Percentiles rank a stretch among this genome's conserved stretches.
phyloP scores from a whole-genome alignment of 768 basidiomycete genomes.

The Clitopilus passeckerianus region DNA sequence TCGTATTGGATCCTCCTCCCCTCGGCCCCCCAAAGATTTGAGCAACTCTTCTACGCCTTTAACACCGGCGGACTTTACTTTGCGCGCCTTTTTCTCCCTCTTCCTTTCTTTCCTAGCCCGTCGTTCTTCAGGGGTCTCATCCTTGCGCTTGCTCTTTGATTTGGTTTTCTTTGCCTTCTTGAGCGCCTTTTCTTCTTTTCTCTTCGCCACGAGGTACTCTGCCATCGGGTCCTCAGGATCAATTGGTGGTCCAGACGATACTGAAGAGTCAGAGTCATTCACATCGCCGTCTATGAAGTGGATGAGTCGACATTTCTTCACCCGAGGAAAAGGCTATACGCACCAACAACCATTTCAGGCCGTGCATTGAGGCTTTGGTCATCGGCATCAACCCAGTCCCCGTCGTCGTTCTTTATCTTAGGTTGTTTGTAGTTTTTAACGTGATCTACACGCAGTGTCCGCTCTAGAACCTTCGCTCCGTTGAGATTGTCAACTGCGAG shows the following conservation, averaged over 20 bases:
- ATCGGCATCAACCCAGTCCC: conserved; percentile 83
- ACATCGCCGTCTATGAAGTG: conserved; percentile 33
- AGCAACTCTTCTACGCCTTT: conserved; percentile 67
- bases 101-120: conserved; percentile 71
- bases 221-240: conserved; percentile 99
- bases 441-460: conserved; percentile 88
- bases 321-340: conserved; percentile 11
- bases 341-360: conserved; percentile 67
- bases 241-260: conserved; percentile 58
- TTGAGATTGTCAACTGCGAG: conserved; percentile 99
- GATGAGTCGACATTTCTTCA: not conserved
- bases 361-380: conserved; percentile 85
- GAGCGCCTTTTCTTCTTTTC: conserved; percentile 62
- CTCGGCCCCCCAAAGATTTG: conserved; percentile 38
- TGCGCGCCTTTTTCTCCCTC: conserved; percentile 60
- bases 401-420: conserved; percentile 69
- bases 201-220: conserved; percentile 79
- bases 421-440: conserved; percentile 91
- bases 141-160: conserved; percentile 62
- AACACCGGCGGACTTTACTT: conserved; percentile 56
- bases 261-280: conserved; percentile 61
- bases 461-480: conserved; percentile 82
- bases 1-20: conserved; percentile 17
- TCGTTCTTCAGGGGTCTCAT: conserved; percentile 79
- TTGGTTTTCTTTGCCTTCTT: conserved; percentile 62